phyloP scores from a whole-genome alignment of 169 alveolate genomes.

The Cryptosporidium viatorum region DNA sequence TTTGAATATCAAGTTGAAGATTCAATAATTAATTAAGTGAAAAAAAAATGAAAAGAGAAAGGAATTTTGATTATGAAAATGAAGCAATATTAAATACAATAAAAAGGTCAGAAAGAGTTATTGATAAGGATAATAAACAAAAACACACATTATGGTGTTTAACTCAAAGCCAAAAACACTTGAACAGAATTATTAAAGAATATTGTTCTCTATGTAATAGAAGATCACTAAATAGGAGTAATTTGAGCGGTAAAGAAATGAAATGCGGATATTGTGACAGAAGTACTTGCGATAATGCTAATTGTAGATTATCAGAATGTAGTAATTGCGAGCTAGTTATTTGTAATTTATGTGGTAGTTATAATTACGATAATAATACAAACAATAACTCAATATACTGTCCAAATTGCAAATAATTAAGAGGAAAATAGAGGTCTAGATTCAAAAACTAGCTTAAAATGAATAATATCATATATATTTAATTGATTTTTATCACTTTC shows the following conservation, averaged over 20 bases:
- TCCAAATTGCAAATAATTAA: conserved; percentile 25
- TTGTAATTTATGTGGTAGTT: conserved; percentile 33
- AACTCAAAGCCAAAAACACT: conserved; percentile 39
- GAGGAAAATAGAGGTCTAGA: conserved; percentile 34
- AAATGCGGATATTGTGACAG: conserved; percentile 43
- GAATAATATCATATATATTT: conserved; percentile 29
- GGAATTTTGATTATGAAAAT: conserved; percentile 9
- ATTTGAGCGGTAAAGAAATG: background rate
- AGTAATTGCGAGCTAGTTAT: conserved; percentile 24
- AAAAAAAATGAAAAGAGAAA: conserved; percentile 57
- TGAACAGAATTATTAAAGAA: background rate
- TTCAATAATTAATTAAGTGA: background rate
- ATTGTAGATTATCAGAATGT: conserved; percentile 20
- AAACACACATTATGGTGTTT: conserved; percentile 61
- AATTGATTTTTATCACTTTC: background rate
- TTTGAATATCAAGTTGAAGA: background rate
- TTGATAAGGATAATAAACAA: conserved; percentile 45
- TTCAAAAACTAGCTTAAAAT: conserved; percentile 54
- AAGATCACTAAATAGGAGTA: background rate
- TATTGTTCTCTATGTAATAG: conserved; percentile 45
- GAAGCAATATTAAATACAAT: background rate
- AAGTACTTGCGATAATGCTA: conserved; percentile 22
- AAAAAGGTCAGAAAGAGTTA: conserved; percentile 34
- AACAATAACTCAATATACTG: background rate
- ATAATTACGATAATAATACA: background rate